phyloP scores from a whole-genome alignment of 2,329 filamentous ascomycete genomes.

The Magnaporthiopsis poae region DNA sequence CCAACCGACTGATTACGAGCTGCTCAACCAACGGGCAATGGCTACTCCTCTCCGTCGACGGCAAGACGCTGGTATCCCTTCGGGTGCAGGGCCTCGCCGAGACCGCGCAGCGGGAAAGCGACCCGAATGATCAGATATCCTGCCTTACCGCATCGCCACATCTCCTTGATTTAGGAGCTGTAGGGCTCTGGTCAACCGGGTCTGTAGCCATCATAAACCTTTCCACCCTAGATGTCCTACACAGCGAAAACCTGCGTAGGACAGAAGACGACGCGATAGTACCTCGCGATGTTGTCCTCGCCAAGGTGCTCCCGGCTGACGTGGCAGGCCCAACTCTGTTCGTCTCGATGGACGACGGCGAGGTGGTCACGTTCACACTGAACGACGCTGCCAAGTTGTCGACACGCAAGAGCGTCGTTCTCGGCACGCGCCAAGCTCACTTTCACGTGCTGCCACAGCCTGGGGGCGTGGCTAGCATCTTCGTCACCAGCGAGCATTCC shows the following conservation, averaged over 20 bases:
- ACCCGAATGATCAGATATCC: constrained; percentile 65
- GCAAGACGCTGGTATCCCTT: constrained; percentile 61
- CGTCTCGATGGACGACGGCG: constrained; percentile 84
- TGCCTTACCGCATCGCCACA: constrained; percentile 67
- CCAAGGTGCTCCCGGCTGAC: constrained; percentile 59
- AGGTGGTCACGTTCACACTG: constrained; percentile 74
- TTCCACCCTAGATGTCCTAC: constrained; percentile 47
- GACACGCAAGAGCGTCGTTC: constrained; percentile 66
- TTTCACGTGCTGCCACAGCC: constrained; percentile 67
- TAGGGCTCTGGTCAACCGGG: constrained; percentile 82
- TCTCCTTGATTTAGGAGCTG: constrained; percentile 57
- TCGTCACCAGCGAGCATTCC: constrained; percentile 87
- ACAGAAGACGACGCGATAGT: constrained; percentile 63
- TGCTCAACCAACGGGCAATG: constrained; percentile 64
- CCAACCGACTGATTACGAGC: constrained; percentile 56
- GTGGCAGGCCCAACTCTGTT: constrained; percentile 63
- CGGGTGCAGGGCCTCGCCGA: constrained; percentile 50
- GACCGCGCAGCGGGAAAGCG: constrained; percentile 50
- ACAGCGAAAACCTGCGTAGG: constrained; percentile 52
- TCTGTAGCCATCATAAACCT: constrained; percentile 66
- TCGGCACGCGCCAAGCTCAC: constrained; percentile 76
- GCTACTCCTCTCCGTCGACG: constrained; percentile 66
- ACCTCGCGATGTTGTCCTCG: constrained; percentile 70
- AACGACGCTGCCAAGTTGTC: constrained; percentile 54
- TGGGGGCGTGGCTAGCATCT: constrained; percentile 64